Percentiles rank a stretch among this genome's conserved stretches.
phyloP scores from a whole-genome alignment of 495 filamentous ascomycete species.

The Lepidopterella palustris region DNA sequence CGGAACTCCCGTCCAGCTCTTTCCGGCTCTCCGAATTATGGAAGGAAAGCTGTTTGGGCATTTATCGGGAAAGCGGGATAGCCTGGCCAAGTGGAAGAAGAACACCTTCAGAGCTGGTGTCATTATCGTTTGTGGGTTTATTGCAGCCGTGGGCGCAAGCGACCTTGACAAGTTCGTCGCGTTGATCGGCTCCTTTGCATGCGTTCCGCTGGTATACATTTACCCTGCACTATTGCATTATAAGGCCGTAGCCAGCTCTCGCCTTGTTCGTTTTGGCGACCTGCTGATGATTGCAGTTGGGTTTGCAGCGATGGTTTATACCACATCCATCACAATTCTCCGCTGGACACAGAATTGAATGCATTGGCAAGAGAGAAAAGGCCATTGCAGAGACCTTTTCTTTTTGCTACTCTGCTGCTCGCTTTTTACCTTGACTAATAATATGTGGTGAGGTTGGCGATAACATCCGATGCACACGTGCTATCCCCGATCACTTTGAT shows the following conservation, averaged over 20 bases:
- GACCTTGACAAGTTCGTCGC: constrained; percentile 61
- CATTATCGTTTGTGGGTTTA: constrained; percentile 45
- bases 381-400: too few relatives aligned
- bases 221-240: constrained; percentile 53
- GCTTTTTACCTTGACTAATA: too few relatives aligned
- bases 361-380: too few relatives aligned
- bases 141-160: constrained; percentile 49
- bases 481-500: too few relatives aligned
- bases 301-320: constrained; percentile 55
- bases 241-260: constrained; percentile 48
- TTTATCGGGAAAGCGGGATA: constrained; percentile 49
- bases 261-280: constrained; percentile 46
- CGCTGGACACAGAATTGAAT: too few relatives aligned
- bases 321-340: constrained; percentile 48
- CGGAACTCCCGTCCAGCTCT: constrained; percentile 58
- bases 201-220: constrained; percentile 46
- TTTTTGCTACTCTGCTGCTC: too few relatives aligned
- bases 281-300: constrained; percentile 50
- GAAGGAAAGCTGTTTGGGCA: constrained; percentile 48
- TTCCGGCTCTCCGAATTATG: constrained; percentile 56
- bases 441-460: too few relatives aligned
- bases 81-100: constrained; percentile 59
- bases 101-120: constrained; percentile 49
- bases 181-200: constrained; percentile 56
- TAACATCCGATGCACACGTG: too few relatives aligned